Conservation (phyloP, 1,139 yeast species). For the Casaregolazyma suthepensis region DNA sequence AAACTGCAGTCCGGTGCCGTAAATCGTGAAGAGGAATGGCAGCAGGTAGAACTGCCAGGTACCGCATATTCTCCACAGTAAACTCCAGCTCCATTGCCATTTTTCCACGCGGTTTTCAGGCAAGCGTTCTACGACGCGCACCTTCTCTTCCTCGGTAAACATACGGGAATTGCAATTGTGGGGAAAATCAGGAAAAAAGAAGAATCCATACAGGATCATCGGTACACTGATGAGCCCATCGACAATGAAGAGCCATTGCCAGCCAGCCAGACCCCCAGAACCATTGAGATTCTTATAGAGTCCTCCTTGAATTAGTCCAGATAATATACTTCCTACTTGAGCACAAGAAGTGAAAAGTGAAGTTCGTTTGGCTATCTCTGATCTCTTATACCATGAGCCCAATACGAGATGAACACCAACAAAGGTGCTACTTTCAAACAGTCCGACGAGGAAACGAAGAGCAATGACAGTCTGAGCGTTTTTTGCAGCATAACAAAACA, state of each 20-base stretch:
- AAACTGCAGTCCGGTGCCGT: constrained; percentile 1
- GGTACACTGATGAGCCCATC: constrained; percentile 57
- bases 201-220: constrained; percentile 58
- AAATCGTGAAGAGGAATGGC: constrained; percentile 6
- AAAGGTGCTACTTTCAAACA: constrained; percentile 56
- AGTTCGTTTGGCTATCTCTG: constrained; percentile 55
- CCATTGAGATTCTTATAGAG: constrained; percentile 45
- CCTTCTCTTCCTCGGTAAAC: constrained; percentile 15
- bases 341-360: constrained; percentile 58
- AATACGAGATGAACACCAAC: constrained; percentile 56
- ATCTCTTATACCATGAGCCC: constrained; percentile 56
- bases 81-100: constrained; percentile 5
- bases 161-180: constrained; percentile 20
- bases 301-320: constrained; percentile 59
- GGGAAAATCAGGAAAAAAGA: constrained; percentile 66
- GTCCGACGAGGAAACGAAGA: constrained; percentile 55
- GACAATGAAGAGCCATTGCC: constrained; percentile 72
- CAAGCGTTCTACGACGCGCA: constrained; percentile 7
- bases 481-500: constrained; percentile 45
- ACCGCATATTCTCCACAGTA: constrained; percentile 5
- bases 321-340: constrained; percentile 53
- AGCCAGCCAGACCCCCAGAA: constrained; percentile 47
- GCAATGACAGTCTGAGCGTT: constrained; percentile 48
- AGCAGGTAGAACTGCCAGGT: constrained; percentile 10
- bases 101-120: constrained; percentile 3